Conservation (phyloP, 108 stramenopile genomes). For the Pseudonitzschia delicatissima region DNA sequence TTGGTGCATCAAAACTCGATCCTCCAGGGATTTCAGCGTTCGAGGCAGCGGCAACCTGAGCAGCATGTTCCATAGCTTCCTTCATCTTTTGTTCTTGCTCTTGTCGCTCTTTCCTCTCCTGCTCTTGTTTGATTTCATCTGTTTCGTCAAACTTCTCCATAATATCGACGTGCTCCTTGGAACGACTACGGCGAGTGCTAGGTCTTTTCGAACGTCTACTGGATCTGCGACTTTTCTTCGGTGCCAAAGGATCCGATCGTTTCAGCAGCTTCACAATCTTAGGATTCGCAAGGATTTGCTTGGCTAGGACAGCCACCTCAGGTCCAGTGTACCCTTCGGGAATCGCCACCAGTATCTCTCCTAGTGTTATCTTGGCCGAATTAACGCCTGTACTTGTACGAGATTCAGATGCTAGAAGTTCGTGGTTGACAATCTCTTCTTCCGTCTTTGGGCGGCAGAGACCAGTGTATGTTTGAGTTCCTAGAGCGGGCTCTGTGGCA, state of each 20-base stretch:
- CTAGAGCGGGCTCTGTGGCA: constrained; percentile 50
- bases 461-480: constrained; percentile 44
- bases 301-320: constrained; percentile 28
- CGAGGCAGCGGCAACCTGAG: constrained; percentile 35
- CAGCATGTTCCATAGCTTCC: constrained; percentile 36
- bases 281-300: constrained; percentile 49
- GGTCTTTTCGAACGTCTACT: not conserved
- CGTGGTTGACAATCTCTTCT: constrained; percentile 33
- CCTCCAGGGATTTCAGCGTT: constrained; percentile 30
- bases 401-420: constrained; percentile 23
- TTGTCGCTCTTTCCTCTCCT: constrained; percentile 19
- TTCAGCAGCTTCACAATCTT: constrained; percentile 50
- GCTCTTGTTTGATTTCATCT: constrained; percentile 24
- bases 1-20: not conserved
- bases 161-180: constrained; percentile 23
- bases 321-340: constrained; percentile 40
- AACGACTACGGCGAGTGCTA: constrained; percentile 5
- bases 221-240: constrained; percentile 18
- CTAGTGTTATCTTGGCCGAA: constrained; percentile 38
- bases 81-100: constrained; percentile 27
- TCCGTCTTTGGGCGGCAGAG: constrained; percentile 43
- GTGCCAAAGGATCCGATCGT: constrained; percentile 41
- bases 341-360: constrained; percentile 63
- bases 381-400: constrained; percentile 10
- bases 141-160: constrained; percentile 35